phyloP scores from a whole-genome alignment of 1,284 basidiomycete genomes.

The Cryptococcus sp. region DNA sequence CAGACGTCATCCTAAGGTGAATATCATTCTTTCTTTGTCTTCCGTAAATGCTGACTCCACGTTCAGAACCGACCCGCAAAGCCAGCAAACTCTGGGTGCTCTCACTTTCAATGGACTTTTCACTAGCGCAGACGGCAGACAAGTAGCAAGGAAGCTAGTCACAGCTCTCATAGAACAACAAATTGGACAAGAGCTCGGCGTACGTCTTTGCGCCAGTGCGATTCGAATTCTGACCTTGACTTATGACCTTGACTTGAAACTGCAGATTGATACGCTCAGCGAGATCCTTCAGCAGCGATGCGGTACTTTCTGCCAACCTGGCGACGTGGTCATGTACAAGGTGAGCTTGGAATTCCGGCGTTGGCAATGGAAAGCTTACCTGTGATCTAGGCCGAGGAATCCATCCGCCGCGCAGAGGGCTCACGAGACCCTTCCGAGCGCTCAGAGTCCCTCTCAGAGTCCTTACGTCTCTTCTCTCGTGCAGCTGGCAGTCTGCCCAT shows the following conservation, averaged over 20 bases:
- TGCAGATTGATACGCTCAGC: conserved; percentile 90
- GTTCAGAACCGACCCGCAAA: conserved; percentile 48
- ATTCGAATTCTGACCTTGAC: background rate
- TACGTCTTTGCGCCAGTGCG: conserved; percentile 54
- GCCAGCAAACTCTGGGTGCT: conserved; percentile 66
- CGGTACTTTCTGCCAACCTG: conserved; percentile 95
- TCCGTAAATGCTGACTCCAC: conserved; percentile 2
- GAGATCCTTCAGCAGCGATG: conserved; percentile 92
- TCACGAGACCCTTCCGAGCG: conserved; percentile 71
- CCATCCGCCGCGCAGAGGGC: conserved; percentile 84
- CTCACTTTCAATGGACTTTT: conserved; percentile 84
- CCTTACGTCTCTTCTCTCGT: conserved; percentile 79
- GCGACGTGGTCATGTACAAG: conserved; percentile 98
- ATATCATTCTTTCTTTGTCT: conserved; percentile 33
- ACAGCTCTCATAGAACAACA: conserved; percentile 97
- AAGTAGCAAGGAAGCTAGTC: conserved; percentile 81
- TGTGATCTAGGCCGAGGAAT: conserved; percentile 77
- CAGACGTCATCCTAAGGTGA: conserved; percentile 79
- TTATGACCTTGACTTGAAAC: conserved; percentile 2
- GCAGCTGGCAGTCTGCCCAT: conserved; percentile 81
- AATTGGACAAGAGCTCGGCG: conserved; percentile 92
- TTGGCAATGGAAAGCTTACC: background rate
- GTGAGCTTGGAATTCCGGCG: conserved; percentile 50
- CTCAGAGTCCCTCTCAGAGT: conserved; percentile 75
- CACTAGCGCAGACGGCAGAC: conserved; percentile 76